Conservation (phyloP, 2,329 filamentous ascomycete genomes). For the Ophidiomyces ophidiicola region DNA sequence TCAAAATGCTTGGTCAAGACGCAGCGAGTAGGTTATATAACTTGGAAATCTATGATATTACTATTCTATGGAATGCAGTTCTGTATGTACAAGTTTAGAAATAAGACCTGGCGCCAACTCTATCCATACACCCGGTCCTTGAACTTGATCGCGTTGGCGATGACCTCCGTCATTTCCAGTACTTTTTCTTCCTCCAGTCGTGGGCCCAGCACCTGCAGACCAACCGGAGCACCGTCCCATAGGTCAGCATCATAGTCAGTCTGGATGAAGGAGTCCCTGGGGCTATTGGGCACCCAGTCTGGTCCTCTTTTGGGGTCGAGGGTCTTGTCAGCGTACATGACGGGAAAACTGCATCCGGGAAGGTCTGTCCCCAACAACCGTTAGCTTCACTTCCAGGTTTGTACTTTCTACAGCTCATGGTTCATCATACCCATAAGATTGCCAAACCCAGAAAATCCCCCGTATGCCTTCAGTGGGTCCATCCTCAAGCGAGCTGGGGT, state of each 20-base stretch:
- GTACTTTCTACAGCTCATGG: not conserved
- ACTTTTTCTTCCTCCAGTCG: constrained; percentile 43
- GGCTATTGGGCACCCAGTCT: constrained; percentile 22
- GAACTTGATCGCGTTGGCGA: constrained; percentile 3
- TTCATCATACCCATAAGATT: constrained; percentile 20
- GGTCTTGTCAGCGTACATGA: constrained; percentile 38
- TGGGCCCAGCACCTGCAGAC: constrained; percentile 37
- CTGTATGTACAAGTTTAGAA: no score
- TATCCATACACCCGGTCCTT: constrained; percentile 6
- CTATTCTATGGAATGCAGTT: no score
- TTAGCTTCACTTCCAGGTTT: constrained; percentile 4
- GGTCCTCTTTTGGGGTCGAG: constrained; percentile 14
- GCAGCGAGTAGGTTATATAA: no score
- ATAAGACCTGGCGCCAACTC: no score
- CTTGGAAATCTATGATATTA: no score
- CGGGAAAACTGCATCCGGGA: constrained; percentile 28
- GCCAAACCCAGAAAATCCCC: constrained; percentile 19
- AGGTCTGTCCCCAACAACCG: constrained; percentile 11
- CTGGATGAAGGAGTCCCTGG: constrained; percentile 20
- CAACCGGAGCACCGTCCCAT: constrained; percentile 39
- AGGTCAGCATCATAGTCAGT: constrained; percentile 35
- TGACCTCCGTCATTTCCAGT: constrained; percentile 19
- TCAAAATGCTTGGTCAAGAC: no score
- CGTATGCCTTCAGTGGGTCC: constrained; percentile 17
- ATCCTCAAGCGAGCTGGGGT: constrained; percentile 15